Base-by-base conservation (phyloP, 2,329 filamentous ascomycete genomes). In the Arthrobotrys sinensis region DNA sequence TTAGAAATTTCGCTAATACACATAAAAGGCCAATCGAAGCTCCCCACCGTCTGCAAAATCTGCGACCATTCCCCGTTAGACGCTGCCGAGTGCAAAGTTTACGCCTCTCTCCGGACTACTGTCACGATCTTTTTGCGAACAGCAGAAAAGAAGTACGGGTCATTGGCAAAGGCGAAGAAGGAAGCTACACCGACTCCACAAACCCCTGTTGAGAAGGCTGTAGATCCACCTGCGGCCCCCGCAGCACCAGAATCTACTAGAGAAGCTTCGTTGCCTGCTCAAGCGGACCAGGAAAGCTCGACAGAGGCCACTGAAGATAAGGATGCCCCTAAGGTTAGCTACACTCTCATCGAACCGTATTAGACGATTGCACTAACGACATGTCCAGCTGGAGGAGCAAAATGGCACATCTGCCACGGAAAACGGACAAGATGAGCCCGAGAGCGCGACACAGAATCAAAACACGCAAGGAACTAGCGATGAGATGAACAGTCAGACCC, bases 61-160 rank as follows among this genome's bases (percentile, higher is more conserved):
- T 99, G 96, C 88, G 92, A 94, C 80, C 96, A 99, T 84, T 92
- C 90, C 21, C 96, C 96, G 0, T 89, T 99, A 76, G 93, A 93
- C 32, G 89, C 91, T 55, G 92, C 93, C 77, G 91, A 96, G 81
- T 97, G 94, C 87, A 94, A 92, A 79, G 90, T 93, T 1, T 93
- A 97, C 84, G 97, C 97, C 84, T 90, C 92, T 32, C 87, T 98
- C n/a, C 91, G 96, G 80, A 96, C 93, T 28, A 99, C 96, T 1
- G 91, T 98, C 81, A 92, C 93, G 81, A 93, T 96, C 11, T 99
- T 97, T 83, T 85, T 99, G 60, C 92, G 94, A 82, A 97, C 92
- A 0, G 92, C 94, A 81, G 92, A 97, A 84, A 97, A 96, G 87
- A 97, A 96, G 85, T 89, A 92, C 79, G 92, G 94, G 63, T 87